These are phyloP conservation scores for Hawksworthiomyces lignivorus DNA, from an alignment of 2,329 filamentous ascomycete genomes.

Conservation along the genomic window DNA sequence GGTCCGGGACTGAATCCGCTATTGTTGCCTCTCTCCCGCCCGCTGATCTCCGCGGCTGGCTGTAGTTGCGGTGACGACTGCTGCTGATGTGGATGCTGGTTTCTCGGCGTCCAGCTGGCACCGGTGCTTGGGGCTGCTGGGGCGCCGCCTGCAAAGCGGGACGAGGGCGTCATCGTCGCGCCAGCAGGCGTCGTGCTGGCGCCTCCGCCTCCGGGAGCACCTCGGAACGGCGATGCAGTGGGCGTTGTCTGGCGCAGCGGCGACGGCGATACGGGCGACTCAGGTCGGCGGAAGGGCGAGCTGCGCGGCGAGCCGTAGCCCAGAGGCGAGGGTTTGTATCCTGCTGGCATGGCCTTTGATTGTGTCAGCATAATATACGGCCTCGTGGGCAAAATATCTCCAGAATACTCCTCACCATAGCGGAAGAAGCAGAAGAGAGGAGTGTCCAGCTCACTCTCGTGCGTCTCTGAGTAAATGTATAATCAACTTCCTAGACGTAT, in stretches of 20 bases:
- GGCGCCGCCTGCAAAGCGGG: conserved; percentile 31
- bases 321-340: conserved; percentile 64
- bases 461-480: no score
- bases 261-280: conserved; percentile 58
- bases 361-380: not conserved
- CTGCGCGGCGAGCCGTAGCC: conserved; percentile 63
- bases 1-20: not conserved
- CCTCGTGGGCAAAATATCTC: not conserved
- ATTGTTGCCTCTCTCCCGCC: no score
- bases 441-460: no score
- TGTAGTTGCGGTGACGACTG: conserved; percentile 18
- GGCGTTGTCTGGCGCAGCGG: conserved; percentile 58
- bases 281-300: conserved; percentile 56
- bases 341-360: conserved; percentile 43
- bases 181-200: conserved; percentile 26
- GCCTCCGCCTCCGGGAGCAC: conserved; percentile 25
- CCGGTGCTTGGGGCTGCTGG: conserved; percentile 30
- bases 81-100: conserved; percentile 14
- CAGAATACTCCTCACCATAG: no score
- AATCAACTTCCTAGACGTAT: no score
- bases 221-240: conserved; percentile 46
- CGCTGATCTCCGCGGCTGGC: conserved; percentile 27
- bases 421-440: no score
- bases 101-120: conserved; percentile 32
- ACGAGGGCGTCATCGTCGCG: conserved; percentile 16